Evolutionary conservation across 202 grass and related monocot species (phyloP).

Genomic region (Carex arenaria): DNA sequence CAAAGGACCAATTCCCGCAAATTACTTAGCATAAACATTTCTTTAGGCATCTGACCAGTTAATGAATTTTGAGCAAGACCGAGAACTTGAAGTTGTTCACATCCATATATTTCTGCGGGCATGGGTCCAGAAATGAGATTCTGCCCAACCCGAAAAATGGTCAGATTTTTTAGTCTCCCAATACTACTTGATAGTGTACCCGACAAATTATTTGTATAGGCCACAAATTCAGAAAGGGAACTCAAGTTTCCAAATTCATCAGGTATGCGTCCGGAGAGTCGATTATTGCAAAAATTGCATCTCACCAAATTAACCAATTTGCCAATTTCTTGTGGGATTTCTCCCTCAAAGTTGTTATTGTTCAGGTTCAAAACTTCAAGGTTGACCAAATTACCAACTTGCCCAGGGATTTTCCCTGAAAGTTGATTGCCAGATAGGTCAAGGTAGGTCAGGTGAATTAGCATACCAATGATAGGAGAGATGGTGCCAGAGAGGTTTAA

Average conservation of each 20-base stretch:
- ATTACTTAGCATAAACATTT: slow-evolving; percentile 51
- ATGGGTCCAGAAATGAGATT: slow-evolving; percentile 82
- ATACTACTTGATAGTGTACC: slow-evolving; percentile 65
- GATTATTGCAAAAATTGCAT: slow-evolving; percentile 88
- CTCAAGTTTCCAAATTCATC: slow-evolving; percentile 72
- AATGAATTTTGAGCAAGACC: slow-evolving; percentile 93
- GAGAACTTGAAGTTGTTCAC: slow-evolving; percentile 51
- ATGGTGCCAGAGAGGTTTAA: slow-evolving; percentile 76
- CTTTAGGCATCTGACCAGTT: slow-evolving; percentile 64
- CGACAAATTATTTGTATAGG: slow-evolving; percentile 81
- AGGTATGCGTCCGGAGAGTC: slow-evolving; percentile 60
- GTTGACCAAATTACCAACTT: slow-evolving; percentile 57
- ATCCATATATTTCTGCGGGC: slow-evolving; percentile 74
- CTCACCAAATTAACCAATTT: slow-evolving; percentile 42
- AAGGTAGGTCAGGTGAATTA: slow-evolving; percentile 47
- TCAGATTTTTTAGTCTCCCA: slow-evolving; percentile 68
- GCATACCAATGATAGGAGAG: slow-evolving; percentile 47
- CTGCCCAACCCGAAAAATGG: slow-evolving; percentile 67
- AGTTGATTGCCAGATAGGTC: slow-evolving; percentile 80
- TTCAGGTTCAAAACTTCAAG: slow-evolving; percentile 52
- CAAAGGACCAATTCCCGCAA: slow-evolving; percentile 79
- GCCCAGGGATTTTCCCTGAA: slow-evolving; percentile 53
- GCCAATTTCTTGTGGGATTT: slow-evolving; percentile 58
- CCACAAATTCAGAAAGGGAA: slow-evolving; percentile 69
- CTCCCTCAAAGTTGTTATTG: slow-evolving; percentile 61